Evolutionary conservation across 2,329 filamentous ascomycete genomes (phyloP).

Genomic region (Hawksworthiomyces lignivorus): DNA sequence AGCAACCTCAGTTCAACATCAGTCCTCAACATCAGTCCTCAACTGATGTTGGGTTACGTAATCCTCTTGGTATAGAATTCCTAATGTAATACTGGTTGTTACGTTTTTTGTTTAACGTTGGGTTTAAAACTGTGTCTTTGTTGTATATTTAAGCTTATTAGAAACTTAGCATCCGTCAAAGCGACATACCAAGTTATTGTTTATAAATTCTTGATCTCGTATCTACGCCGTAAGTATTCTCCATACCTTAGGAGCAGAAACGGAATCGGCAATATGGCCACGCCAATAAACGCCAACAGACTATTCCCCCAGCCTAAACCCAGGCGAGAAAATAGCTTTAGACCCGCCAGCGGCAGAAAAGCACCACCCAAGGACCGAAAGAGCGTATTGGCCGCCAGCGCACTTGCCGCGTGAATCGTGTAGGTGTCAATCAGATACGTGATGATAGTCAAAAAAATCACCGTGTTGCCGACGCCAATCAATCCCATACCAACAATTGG

Average conservation of each 20-base stretch:
- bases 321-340: slow-evolving; percentile 26
- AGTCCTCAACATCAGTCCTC: no score
- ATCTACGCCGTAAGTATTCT: background rate
- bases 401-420: slow-evolving; percentile 36
- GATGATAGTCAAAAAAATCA: slow-evolving; percentile 31
- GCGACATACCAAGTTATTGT: no score
- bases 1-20: no score
- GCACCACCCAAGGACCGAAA: slow-evolving; percentile 45
- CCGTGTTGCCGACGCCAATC: slow-evolving; percentile 16
- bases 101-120: no score
- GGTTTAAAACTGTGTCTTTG: no score
- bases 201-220: no score
- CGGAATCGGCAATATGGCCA: slow-evolving; percentile 32
- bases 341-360: slow-evolving; percentile 39
- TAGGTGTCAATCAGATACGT: slow-evolving; percentile 57
- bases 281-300: slow-evolving; percentile 34
- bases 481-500: slow-evolving; percentile 23
- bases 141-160: no score
- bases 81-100: no score
- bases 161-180: no score
- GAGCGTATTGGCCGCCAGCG: slow-evolving; percentile 55
- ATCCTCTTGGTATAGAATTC: no score
- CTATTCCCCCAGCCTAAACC: slow-evolving; percentile 25
- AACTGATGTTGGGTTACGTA: no score
- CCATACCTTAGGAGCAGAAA: background rate